phyloP scores from a whole-genome alignment of 495 filamentous ascomycete genomes.

The Penicillium steckii region DNA sequence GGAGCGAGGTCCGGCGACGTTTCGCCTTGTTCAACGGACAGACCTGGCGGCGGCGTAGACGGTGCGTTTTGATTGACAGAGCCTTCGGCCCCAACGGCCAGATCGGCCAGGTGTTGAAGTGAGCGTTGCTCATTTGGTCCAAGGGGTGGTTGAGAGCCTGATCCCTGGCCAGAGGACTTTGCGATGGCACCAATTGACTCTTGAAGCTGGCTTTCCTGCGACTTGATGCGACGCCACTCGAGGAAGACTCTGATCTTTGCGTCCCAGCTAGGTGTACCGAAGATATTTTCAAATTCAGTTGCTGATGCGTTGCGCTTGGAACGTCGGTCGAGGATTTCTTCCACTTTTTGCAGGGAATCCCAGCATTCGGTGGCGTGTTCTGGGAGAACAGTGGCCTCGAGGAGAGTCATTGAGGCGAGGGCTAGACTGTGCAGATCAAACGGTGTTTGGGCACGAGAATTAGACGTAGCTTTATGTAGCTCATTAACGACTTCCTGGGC shows the following conservation, averaged over 20 bases:
- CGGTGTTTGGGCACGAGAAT: conserved; percentile 45
- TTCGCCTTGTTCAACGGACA: conserved; percentile 29
- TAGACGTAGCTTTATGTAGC: conserved; percentile 52
- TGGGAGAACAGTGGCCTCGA: conserved; percentile 59
- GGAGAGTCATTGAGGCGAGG: conserved; percentile 66
- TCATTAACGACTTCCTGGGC: conserved; percentile 58
- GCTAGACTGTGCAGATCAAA: conserved; percentile 71
- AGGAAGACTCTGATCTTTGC: conserved; percentile 47
- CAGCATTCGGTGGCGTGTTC: conserved; percentile 43
- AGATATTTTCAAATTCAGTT: conserved; percentile 38
- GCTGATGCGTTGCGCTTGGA: conserved; percentile 23
- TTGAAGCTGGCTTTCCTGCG: conserved; percentile 39
- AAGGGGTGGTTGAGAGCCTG: conserved; percentile 35
- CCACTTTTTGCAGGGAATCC: conserved; percentile 44
- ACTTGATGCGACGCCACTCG: conserved; percentile 42
- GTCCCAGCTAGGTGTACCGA: conserved; percentile 43
- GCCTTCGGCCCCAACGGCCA: conserved; percentile 53
- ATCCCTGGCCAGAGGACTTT: conserved; percentile 8
- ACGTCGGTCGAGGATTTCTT: conserved; percentile 44
- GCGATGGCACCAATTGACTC: conserved; percentile 26
- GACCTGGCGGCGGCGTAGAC: conserved; percentile 32
- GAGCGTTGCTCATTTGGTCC: conserved; percentile 50
- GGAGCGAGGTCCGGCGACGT: conserved; percentile 32
- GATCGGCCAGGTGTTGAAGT: conserved; percentile 63
- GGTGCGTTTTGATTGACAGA: conserved; percentile 36